These are phyloP conservation scores for Arthrobotrys iridis DNA, from an alignment of 2,329 filamentous ascomycete genomes.

Conservation along the genomic window DNA sequence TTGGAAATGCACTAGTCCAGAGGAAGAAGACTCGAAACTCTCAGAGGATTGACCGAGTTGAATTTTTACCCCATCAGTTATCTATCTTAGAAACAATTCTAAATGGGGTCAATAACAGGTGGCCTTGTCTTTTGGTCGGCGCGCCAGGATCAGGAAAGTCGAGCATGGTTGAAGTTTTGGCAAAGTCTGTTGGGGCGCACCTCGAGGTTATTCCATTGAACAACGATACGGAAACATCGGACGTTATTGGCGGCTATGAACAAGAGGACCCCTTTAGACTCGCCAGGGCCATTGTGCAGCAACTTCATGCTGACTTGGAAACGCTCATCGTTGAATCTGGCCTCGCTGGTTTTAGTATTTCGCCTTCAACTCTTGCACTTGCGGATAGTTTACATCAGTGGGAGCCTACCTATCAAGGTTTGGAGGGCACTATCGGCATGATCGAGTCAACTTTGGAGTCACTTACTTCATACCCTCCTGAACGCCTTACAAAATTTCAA, in stretches of 20 bases:
- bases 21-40: slow-evolving; percentile 66
- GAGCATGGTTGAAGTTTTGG: slow-evolving; percentile 78
- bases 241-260: slow-evolving; percentile 95
- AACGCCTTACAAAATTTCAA: neutral
- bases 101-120: slow-evolving; percentile 83
- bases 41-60: slow-evolving; percentile 57
- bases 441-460: neutral
- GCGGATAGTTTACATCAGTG: slow-evolving; percentile 20
- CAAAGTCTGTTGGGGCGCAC: slow-evolving; percentile 78
- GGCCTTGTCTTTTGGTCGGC: slow-evolving; percentile 89
- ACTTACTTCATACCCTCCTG: neutral
- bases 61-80: slow-evolving; percentile 65
- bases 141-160: slow-evolving; percentile 89
- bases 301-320: slow-evolving; percentile 62
- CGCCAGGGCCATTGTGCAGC: slow-evolving; percentile 70
- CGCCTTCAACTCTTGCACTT: neutral
- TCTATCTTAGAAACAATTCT: slow-evolving; percentile 84
- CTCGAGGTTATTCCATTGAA: slow-evolving; percentile 89
- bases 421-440: neutral
- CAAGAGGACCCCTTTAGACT: slow-evolving; percentile 85
- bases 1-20: slow-evolving; percentile 77
- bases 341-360: neutral
- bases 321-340: slow-evolving; percentile 19
- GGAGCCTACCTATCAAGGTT: slow-evolving; percentile 28
- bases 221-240: slow-evolving; percentile 94